Base-by-base conservation (phyloP, 73 alveolate species). In the Urostyla sp. region DNA sequence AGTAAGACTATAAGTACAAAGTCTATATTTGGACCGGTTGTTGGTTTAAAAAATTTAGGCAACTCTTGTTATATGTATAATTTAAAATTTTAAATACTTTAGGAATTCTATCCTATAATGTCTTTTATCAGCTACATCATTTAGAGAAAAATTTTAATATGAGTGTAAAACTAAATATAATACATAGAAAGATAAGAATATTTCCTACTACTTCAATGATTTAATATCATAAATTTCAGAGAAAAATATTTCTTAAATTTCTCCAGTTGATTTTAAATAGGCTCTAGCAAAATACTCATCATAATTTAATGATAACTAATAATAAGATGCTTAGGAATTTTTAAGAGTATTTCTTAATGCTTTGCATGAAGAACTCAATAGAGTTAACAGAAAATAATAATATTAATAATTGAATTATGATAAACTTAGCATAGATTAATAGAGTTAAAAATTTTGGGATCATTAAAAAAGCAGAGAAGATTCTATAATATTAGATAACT, bases 311-410 rank as follows among this genome's bases (percentile, higher is more conserved):
- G 95, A 94, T 2, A 56, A 82, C 54, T 79, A 75, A 15, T 81
- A 92, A 57, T 89, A 92, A 30, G 98, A 92, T 35, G 87, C 98
- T 26, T 73, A 89, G 63, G 96, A 89, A 50, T 92, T 92, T 59
- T 75, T 92, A 43, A 84, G 92, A 43, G 74, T 78, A n/a, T 76
- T 90, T 4, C 76, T 92, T 21, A 89, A 84, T 50, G 90, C 92
- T 6, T 57, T 92, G 30, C 91, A 88, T 77, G 90, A 79, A 32
- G 96, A 89, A 51, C 53, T 92, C 55, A 89, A 92, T 51, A 56
- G 94, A 53, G 75, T 89, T 0, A 63, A 61, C n/a, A 54, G 49
- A 4, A 89, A 89, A 66, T 88, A 87, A 21, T 8, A 32, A 10
- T 89, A 89, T 46, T 75, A 80, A 56, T 90, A 84, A 44, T 38